phyloP scores from a whole-genome alignment of 1,284 basidiomycete species.

The Ceratorhiza oryzae-sativae region DNA sequence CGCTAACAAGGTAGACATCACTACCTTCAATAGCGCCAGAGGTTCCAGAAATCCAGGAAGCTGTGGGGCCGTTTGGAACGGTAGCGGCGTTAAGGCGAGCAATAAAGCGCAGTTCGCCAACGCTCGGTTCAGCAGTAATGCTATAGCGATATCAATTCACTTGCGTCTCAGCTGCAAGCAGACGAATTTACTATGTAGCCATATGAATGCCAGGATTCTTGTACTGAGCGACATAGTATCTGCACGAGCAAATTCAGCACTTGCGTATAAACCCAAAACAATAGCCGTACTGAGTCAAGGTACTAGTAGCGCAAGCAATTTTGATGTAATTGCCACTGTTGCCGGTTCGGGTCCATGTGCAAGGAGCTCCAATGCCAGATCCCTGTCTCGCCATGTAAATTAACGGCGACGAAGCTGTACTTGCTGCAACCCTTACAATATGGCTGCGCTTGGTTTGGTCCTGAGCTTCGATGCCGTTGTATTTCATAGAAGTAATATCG shows the following conservation, averaged over 20 bases:
- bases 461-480: slow-evolving; percentile 33
- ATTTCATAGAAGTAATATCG: slow-evolving; percentile 41
- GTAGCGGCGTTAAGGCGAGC: slow-evolving; percentile 57
- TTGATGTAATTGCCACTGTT: slow-evolving; percentile 23
- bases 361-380: slow-evolving; percentile 38
- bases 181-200: slow-evolving; percentile 38
- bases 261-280: neutral
- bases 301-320: slow-evolving; percentile 30
- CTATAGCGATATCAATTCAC: neutral
- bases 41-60: slow-evolving; percentile 51
- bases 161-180: neutral
- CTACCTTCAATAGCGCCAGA: slow-evolving; percentile 40
- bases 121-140: slow-evolving; percentile 51
- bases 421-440: slow-evolving; percentile 16
- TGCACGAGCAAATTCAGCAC: neutral
- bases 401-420: neutral
- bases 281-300: slow-evolving; percentile 37
- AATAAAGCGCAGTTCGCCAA: slow-evolving; percentile 60
- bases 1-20: slow-evolving; percentile 37
- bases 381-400: neutral
- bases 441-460: slow-evolving; percentile 5
- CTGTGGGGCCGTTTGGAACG: slow-evolving; percentile 54
- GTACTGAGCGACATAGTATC: slow-evolving; percentile 41
- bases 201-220: slow-evolving; percentile 40
- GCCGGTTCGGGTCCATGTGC: slow-evolving; percentile 17